phyloP scores from a whole-genome alignment of 805 yeast genomes.

The Pichia eremophila region DNA sequence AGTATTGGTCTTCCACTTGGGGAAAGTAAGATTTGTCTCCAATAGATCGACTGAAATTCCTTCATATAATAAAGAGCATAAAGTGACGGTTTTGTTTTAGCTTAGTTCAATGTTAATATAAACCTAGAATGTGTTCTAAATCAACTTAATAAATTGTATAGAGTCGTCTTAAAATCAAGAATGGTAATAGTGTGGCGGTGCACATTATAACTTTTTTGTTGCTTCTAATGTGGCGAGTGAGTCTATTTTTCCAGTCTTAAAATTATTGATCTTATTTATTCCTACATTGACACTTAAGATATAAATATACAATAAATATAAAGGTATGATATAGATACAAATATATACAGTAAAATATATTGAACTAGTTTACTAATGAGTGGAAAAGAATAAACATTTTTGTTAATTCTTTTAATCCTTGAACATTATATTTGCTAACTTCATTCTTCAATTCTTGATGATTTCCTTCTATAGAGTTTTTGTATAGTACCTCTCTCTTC shows the following conservation, averaged over 20 bases:
- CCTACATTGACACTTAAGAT: no score
- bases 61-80: background rate
- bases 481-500: slow-evolving; percentile 22
- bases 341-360: no score
- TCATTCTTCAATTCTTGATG: background rate
- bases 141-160: no score
- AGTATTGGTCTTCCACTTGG: slow-evolving; percentile 26
- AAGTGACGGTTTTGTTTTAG: background rate
- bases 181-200: no score
- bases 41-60: slow-evolving; percentile 6
- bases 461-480: slow-evolving; percentile 8
- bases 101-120: no score
- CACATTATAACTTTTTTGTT: no score
- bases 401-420: slow-evolving; percentile 18
- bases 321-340: background rate
- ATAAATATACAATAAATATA: background rate
- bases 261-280: no score
- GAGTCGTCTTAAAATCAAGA: no score
- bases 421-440: background rate
- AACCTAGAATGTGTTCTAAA: no score
- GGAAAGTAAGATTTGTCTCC: slow-evolving; percentile 18
- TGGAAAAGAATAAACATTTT: slow-evolving; percentile 23
- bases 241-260: no score
- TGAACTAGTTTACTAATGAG: slow-evolving; percentile 13
- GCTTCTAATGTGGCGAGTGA: no score